A percentile compares a stretch with the other conserved stretches of the same genome.
Conservation (phyloP, 2,329 filamentous ascomycete genomes). For the Exophiala calicioides region DNA sequence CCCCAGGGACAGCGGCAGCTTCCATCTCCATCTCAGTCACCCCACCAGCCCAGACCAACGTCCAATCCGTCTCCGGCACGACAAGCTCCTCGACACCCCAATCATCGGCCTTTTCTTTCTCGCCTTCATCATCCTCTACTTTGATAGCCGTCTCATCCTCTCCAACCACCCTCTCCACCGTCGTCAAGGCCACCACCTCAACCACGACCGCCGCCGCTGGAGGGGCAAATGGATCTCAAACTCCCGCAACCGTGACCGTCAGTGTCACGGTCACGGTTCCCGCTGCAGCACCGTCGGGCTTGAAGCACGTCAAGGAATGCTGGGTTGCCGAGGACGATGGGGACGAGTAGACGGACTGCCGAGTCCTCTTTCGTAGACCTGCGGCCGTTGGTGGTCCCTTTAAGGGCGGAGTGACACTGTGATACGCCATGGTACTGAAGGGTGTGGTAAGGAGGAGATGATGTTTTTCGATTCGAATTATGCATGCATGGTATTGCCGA, state of each 20-base stretch:
- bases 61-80: neutral
- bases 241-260: neutral
- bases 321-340: neutral
- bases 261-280: neutral
- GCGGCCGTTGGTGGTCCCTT: no score
- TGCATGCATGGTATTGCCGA: no score
- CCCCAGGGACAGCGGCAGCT: neutral
- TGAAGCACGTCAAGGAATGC: neutral
- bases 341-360: neutral
- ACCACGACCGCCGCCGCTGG: neutral
- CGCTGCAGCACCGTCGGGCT: neutral
- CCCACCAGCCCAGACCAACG: neutral
- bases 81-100: neutral
- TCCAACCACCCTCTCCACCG: neutral
- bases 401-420: no score
- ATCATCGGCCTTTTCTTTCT: neutral
- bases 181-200: neutral
- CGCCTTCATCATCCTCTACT: neutral
- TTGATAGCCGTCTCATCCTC: neutral
- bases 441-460: no score
- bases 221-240: neutral
- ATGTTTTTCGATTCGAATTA: no score
- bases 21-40: neutral
- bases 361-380: no score
- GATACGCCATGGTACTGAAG: no score